A percentile compares a stretch with the other conserved stretches of the same genome.
Evolutionary conservation across 495 filamentous ascomycete species (phyloP).

Genomic region (Penicillium silybi): DNA sequence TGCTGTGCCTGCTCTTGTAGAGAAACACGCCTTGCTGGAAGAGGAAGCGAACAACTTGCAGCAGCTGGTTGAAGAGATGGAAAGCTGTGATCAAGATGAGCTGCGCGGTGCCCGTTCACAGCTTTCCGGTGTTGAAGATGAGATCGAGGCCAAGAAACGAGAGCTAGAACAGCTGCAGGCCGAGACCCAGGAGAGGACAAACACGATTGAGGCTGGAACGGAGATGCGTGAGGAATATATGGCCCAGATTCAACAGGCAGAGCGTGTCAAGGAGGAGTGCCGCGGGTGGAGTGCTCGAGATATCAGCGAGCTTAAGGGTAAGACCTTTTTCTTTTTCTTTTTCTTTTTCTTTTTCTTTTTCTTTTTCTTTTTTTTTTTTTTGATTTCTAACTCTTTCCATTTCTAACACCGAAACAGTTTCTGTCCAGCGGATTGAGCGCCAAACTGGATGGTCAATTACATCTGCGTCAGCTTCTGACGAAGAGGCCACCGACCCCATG

Average conservation of each 20-base stretch:
- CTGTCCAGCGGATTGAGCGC: constrained; percentile 63
- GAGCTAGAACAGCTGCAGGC: constrained; percentile 60
- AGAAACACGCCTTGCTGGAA: constrained; percentile 57
- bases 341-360: no score
- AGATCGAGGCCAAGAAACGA: constrained; percentile 63
- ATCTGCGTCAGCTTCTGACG: constrained; percentile 46
- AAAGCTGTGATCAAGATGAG: constrained; percentile 73
- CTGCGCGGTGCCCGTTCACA: constrained; percentile 62
- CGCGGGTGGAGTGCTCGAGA: constrained; percentile 83
- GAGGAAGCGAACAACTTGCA: constrained; percentile 62
- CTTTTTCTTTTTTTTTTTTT: no score
- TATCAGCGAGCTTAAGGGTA: constrained; percentile 59
- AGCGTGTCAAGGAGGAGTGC: constrained; percentile 79
- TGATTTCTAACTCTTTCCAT: no score
- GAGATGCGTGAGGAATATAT: constrained; percentile 64
- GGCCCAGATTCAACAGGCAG: constrained; percentile 76
- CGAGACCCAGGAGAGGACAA: constrained; percentile 60
- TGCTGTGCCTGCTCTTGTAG: constrained; percentile 59
- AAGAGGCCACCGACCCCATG: constrained; percentile 39
- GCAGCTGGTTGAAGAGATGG: constrained; percentile 67
- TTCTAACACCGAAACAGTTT: constrained; percentile 32
- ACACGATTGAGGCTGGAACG: constrained; percentile 52
- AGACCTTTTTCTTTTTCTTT: no score
- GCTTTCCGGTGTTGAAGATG: constrained; percentile 59
- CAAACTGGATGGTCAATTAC: constrained; percentile 74